These are phyloP conservation scores for Gomphus sp. DNA, from an alignment of 1,284 basidiomycete genomes.

Conservation along the genomic window DNA sequence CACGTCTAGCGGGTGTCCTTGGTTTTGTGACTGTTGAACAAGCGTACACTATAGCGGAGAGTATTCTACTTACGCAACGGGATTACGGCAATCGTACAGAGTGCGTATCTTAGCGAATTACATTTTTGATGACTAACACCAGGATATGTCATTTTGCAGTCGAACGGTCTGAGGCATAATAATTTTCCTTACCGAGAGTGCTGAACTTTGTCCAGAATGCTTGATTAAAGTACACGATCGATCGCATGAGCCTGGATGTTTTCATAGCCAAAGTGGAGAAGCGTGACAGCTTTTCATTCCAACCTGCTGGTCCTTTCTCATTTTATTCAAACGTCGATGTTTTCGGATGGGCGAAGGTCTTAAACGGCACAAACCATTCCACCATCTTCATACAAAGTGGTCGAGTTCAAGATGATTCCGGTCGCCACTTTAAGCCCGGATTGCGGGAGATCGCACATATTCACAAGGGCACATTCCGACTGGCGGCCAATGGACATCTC, in stretches of 20 bases:
- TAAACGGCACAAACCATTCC: conserved; percentile 39
- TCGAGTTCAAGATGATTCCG: conserved; percentile 89
- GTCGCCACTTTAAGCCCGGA: conserved; percentile 87
- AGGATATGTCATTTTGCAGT: conserved; percentile 18
- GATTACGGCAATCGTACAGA: conserved; percentile 94
- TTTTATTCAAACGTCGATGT: conserved; percentile 92
- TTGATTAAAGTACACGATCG: conserved; percentile 94
- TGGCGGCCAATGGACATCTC: conserved; percentile 94
- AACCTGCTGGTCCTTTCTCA: conserved; percentile 64
- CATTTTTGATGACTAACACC: not conserved
- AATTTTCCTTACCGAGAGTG: not conserved
- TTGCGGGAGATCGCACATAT: conserved; percentile 88
- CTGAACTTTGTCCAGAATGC: conserved; percentile 52
- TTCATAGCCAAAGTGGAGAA: conserved; percentile 92
- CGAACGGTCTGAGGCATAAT: conserved; percentile 16
- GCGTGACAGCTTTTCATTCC: conserved; percentile 74
- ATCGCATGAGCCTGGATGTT: conserved; percentile 80
- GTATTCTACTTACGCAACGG: conserved; percentile 88
- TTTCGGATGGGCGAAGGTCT: conserved; percentile 85
- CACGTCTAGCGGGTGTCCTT: conserved; percentile 79
- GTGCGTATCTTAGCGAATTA: conserved; percentile 33
- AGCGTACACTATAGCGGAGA: conserved; percentile 81
- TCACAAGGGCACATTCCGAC: conserved; percentile 89
- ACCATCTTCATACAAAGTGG: conserved; percentile 98
- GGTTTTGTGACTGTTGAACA: conserved; percentile 92